A percentile compares a stretch with the other conserved stretches of the same genome.
phyloP scores from a whole-genome alignment of 768 basidiomycete genomes.

The Auriscalpium microsporum region DNA sequence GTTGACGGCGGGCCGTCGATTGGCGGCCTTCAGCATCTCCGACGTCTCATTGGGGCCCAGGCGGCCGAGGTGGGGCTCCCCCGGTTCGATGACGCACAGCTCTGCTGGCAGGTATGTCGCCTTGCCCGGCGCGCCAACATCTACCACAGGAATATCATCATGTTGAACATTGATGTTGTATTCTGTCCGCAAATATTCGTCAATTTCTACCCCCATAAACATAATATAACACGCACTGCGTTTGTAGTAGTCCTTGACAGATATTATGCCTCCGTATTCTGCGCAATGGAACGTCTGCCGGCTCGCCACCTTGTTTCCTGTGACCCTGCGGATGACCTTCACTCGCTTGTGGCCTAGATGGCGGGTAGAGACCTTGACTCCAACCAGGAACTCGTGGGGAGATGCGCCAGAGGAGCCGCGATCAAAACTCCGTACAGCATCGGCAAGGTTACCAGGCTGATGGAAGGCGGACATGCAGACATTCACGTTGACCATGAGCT shows the following conservation, averaged over 20 bases:
- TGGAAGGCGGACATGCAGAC: slow-evolving; percentile 48
- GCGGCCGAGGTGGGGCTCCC: slow-evolving; percentile 52
- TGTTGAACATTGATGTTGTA: slow-evolving; percentile 44
- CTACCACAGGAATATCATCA: slow-evolving; percentile 29
- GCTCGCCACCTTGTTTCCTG: slow-evolving; percentile 32
- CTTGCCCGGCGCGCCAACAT: slow-evolving; percentile 24
- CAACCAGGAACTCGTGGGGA: slow-evolving; percentile 40
- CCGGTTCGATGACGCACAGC: slow-evolving; percentile 54
- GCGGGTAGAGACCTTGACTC: slow-evolving; percentile 46
- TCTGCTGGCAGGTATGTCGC: slow-evolving; percentile 54
- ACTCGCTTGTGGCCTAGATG: slow-evolving; percentile 34
- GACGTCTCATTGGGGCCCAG: slow-evolving; percentile 55
- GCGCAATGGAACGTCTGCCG: slow-evolving; percentile 46
- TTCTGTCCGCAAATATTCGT: slow-evolving; percentile 31
- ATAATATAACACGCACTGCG: slow-evolving; percentile 37
- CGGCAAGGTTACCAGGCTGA: slow-evolving; percentile 52
- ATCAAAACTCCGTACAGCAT: slow-evolving; percentile 44
- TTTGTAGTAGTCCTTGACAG: slow-evolving; percentile 57
- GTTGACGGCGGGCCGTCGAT: slow-evolving; percentile 52
- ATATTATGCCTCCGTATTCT: slow-evolving; percentile 47
- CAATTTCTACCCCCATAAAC: background rate
- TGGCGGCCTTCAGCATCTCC: slow-evolving; percentile 64
- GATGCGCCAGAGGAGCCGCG: slow-evolving; percentile 34
- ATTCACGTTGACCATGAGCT: slow-evolving; percentile 47
- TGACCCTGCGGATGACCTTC: slow-evolving; percentile 19